Evolutionary conservation across 805 yeast genomes (phyloP).

Genomic region (Cyberlindnera americana): DNA sequence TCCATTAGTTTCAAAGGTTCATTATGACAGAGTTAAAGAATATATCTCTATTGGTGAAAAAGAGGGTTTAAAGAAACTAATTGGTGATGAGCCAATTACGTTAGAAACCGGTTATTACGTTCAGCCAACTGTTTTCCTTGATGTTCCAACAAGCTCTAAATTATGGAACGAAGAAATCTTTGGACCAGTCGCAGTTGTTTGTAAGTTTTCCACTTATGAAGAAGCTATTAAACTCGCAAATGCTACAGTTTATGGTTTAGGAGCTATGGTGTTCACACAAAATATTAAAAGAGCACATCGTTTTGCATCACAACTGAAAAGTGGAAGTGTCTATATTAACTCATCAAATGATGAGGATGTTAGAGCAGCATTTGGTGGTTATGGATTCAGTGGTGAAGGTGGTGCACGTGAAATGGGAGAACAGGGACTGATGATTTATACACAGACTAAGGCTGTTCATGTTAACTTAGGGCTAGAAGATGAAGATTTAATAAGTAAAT

Average conservation of each 20-base stretch:
- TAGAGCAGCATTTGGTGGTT: slow-evolving; percentile 78
- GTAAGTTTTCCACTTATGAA: slow-evolving; percentile 60
- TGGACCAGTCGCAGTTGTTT: slow-evolving; percentile 78
- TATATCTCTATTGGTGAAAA: slow-evolving; percentile 46
- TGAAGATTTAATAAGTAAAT: slow-evolving; percentile 1
- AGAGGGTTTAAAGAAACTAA: slow-evolving; percentile 43
- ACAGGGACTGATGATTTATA: slow-evolving; percentile 65
- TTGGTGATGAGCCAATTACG: slow-evolving; percentile 36
- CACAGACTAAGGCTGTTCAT: slow-evolving; percentile 73
- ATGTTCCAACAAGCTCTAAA: slow-evolving; percentile 60
- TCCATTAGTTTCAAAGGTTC: slow-evolving; percentile 57
- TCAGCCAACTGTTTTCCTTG: slow-evolving; percentile 73
- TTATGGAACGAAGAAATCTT: slow-evolving; percentile 80
- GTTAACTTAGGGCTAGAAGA: slow-evolving; percentile 52
- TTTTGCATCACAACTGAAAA: slow-evolving; percentile 55
- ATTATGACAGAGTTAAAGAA: slow-evolving; percentile 47
- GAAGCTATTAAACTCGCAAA: slow-evolving; percentile 72
- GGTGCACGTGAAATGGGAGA: slow-evolving; percentile 64
- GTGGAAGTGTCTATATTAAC: slow-evolving; percentile 71
- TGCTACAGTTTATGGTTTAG: slow-evolving; percentile 72
- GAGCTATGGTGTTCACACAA: slow-evolving; percentile 74
- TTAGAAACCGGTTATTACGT: slow-evolving; percentile 58
- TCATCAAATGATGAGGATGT: slow-evolving; percentile 62
- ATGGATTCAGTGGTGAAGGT: slow-evolving; percentile 75
- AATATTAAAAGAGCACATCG: slow-evolving; percentile 61